Percentiles rank a stretch among this genome's conserved stretches.
phyloP scores from a whole-genome alignment of 306 rosid species.

The Dicorynia guianensis region DNA sequence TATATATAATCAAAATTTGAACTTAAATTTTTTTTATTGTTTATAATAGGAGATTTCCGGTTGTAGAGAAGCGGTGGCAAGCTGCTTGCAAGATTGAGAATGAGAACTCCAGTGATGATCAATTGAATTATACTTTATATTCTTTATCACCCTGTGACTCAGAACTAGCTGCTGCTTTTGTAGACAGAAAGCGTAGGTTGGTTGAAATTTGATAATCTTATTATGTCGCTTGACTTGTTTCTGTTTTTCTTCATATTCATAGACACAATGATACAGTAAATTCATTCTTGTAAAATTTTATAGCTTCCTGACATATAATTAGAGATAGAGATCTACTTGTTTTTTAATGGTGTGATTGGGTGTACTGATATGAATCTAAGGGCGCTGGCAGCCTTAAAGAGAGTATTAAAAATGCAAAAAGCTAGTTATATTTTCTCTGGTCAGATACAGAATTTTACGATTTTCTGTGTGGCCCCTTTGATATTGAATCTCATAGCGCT shows the following conservation, averaged over 20 bases:
- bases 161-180: conserved; percentile 72
- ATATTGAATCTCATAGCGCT: too few species aligned
- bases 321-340: too few species aligned
- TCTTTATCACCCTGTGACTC: conserved; percentile 67
- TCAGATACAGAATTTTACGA: too few species aligned
- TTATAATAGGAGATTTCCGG: conserved; percentile 81
- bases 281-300: too few species aligned
- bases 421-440: too few species aligned
- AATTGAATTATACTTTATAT: conserved; percentile 37
- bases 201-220: neutral
- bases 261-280: too few species aligned
- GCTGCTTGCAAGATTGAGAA: conserved; percentile 55
- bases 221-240: neutral
- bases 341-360: too few species aligned
- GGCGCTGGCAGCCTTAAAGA: too few species aligned
- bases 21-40: neutral
- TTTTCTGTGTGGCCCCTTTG: too few species aligned
- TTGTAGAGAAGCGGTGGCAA: conserved; percentile 94
- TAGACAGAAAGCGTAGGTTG: conserved; percentile 70
- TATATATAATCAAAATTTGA: neutral
- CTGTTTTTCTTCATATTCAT: neutral
- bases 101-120: conserved; percentile 34
- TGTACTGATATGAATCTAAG: too few species aligned
- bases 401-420: too few species aligned
- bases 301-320: too few species aligned